Conservation (phyloP, 73 alveolate genomes). For the Symbiodinium pilosum region DNA sequence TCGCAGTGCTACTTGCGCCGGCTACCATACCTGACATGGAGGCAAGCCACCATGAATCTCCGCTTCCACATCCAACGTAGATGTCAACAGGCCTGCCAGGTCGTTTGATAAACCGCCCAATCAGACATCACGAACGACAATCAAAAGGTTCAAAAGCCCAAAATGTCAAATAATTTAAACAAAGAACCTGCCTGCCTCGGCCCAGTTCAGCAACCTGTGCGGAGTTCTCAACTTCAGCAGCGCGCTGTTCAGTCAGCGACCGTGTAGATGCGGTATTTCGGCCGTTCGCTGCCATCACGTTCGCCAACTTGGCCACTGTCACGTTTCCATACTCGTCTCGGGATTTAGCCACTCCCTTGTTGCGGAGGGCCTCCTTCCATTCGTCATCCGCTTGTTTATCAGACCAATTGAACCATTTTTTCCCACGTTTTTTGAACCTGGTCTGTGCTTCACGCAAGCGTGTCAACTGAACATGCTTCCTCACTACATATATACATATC, state of each 20-base stretch:
- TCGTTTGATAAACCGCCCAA: neutral
- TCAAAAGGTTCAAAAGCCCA: neutral
- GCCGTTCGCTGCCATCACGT: neutral
- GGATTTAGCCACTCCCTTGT: neutral
- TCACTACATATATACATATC: neutral
- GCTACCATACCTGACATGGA: neutral
- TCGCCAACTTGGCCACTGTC: neutral
- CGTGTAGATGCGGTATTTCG: neutral
- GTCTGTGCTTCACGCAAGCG: too few relatives aligned
- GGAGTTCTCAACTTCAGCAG: neutral
- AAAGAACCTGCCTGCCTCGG: neutral
- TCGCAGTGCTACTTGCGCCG: neutral
- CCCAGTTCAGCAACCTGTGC: neutral
- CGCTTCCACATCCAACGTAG: conserved; percentile 5
- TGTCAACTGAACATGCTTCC: neutral
- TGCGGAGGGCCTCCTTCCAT: neutral
- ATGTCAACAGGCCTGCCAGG: neutral
- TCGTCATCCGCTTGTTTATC: neutral
- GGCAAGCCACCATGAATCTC: neutral
- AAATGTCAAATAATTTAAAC: neutral
- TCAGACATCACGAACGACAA: too few relatives aligned
- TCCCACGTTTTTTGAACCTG: neutral
- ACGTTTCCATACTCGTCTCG: neutral
- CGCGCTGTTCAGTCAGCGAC: neutral
- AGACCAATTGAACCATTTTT: neutral